Evolutionary conservation across 345 rosid species (phyloP).

Genomic region (Murraya koenigii): DNA sequence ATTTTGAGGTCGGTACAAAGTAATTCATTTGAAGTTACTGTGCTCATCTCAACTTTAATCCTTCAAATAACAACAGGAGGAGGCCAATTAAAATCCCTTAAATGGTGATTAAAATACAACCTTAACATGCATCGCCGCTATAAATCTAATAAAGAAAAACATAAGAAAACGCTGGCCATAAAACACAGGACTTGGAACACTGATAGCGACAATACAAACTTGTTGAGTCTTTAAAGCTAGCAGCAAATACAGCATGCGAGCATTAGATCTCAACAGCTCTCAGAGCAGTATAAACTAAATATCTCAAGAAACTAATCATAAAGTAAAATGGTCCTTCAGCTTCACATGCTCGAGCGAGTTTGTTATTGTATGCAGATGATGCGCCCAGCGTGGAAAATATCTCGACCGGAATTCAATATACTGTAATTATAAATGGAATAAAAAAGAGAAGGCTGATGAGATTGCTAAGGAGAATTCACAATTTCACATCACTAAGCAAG

Average conservation of each 20-base stretch:
- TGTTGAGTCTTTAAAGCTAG: not conserved
- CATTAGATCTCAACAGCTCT: not conserved
- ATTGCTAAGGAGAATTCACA: not conserved
- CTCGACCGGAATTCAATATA: not conserved
- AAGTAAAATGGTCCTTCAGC: not conserved
- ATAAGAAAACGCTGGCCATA: not conserved
- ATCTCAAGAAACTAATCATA: not conserved
- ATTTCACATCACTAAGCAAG: too few relatives aligned
- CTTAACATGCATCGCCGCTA: not conserved
- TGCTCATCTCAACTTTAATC: not conserved
- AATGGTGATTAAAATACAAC: not conserved
- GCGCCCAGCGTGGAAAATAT: not conserved
- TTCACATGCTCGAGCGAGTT: not conserved
- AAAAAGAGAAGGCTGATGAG: not conserved
- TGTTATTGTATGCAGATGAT: not conserved
- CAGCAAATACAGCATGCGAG: not conserved
- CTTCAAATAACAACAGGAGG: not conserved
- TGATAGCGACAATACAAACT: not conserved
- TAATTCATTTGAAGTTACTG: too few relatives aligned
- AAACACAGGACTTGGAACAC: not conserved
- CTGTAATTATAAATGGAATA: too few relatives aligned
- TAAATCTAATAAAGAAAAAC: not conserved
- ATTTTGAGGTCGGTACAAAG: not conserved
- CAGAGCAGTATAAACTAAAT: not conserved
- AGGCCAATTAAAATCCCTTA: not conserved